Evolutionary conservation across 2,329 filamentous ascomycete genomes (phyloP).

Genomic region (Botrytis elliptica): DNA sequence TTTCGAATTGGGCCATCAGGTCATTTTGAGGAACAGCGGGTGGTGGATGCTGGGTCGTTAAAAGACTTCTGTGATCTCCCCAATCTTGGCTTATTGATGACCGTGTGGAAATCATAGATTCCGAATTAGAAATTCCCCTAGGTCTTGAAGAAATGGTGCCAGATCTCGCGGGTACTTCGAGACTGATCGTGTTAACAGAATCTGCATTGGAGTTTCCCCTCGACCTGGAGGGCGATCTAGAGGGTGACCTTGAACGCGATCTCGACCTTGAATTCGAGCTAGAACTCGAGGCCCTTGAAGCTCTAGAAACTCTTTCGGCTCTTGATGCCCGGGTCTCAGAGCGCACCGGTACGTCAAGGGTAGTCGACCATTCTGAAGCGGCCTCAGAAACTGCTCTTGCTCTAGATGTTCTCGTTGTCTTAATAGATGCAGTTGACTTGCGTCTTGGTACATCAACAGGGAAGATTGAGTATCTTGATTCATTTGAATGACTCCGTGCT

Average conservation of each 20-base stretch:
- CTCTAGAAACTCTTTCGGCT: neutral
- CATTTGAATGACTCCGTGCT: slow-evolving; percentile 8
- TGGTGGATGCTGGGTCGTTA: neutral
- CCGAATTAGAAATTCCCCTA: slow-evolving; percentile 13
- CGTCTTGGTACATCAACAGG: slow-evolving; percentile 6
- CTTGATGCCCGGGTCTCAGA: neutral
- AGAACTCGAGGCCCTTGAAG: neutral
- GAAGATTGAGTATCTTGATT: slow-evolving; percentile 18
- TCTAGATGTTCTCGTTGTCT: slow-evolving; percentile 2
- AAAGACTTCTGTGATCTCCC: slow-evolving; percentile 10
- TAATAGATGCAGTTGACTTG: slow-evolving; percentile 7
- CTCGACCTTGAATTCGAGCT: neutral
- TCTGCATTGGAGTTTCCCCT: slow-evolving; percentile 11
- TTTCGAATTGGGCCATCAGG: slow-evolving; percentile 14
- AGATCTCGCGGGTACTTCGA: neutral
- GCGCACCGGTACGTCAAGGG: slow-evolving; percentile 3
- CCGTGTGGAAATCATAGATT: neutral
- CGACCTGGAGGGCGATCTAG: neutral
- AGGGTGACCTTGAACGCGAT: neutral
- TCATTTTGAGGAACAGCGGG: neutral
- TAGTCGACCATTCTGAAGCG: slow-evolving; percentile 11
- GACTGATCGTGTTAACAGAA: neutral
- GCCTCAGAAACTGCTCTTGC: slow-evolving; percentile 6
- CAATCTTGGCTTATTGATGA: slow-evolving; percentile 11
- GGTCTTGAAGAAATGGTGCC: neutral